Conservation (phyloP, 148 eudicot species). For the Rhododendron vialii region DNA sequence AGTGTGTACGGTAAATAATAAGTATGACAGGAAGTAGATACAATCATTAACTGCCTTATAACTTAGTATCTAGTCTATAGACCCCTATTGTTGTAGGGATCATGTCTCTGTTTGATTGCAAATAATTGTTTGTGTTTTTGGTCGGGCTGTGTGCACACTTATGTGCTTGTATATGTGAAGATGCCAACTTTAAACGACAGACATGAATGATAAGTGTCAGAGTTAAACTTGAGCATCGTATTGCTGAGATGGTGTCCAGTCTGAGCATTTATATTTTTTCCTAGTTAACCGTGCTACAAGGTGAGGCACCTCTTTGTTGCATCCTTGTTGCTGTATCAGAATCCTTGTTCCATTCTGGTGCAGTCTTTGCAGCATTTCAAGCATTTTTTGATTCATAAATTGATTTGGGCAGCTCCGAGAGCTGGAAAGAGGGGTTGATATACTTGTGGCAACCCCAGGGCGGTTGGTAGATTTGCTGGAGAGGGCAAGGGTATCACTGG, state of each 20-base stretch:
- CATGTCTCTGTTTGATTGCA: neutral
- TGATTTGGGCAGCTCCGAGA: constrained; percentile 42
- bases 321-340: neutral
- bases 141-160: neutral
- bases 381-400: neutral
- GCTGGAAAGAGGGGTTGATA: constrained; percentile 53
- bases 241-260: neutral
- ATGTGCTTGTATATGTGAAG: neutral
- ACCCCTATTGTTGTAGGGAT: neutral
- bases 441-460: constrained; percentile 60
- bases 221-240: neutral
- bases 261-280: neutral
- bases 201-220: neutral
- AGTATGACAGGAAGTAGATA: neutral
- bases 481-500: constrained; percentile 54
- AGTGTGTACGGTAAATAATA: neutral
- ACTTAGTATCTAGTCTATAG: neutral
- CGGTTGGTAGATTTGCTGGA: constrained; percentile 54
- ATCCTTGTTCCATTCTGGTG: neutral
- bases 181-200: neutral
- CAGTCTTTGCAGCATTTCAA: neutral
- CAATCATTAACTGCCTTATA: neutral
- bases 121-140: neutral
- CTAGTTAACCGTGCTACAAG: neutral
- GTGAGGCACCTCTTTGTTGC: neutral